Evolutionary conservation across 257 asterid species (phyloP), one percentile per base, ranked within the genome.

Genomic region (Solanum bukasovii): DNA sequence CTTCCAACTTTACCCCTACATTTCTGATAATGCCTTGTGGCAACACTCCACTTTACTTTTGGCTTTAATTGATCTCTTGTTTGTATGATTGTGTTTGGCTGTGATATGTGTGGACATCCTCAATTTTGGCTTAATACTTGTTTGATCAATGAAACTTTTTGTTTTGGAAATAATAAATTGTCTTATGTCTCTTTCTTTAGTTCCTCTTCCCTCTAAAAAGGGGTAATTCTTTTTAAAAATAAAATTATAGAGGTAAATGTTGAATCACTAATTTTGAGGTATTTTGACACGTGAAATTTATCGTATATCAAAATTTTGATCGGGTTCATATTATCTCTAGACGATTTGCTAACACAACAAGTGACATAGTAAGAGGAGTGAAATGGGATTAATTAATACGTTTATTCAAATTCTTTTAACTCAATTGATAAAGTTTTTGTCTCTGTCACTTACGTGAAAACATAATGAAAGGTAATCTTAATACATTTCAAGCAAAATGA

Each of bases 401-500:
- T 52, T 52, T 9, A 52, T 52, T 52, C 1, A 16, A 52, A 52
- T 52, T 7, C 1, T 16, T 52, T 52, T 6, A 18, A 52, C 4
- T 16, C n/a, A 18, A 1, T 1, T 16, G 1, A 0, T n/a, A 25
- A 67, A 27, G 6, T 0, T 12, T 27, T 2, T 67, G 5, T 14
- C 16, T 5, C 0, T 14, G 2, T 27, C 14, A n/a, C 3, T 65
- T 0, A 11, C 16, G 8, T 5, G 3, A 2, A 71, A 31, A 7
- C 1, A 7, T 71, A 71, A 71, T 14, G 40, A 18, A 70, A 14
- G 2, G 23, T 3, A 33, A 18, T 35, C 10, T 35, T 74, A 74
- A 35, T 20, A 73, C 4, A 35, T 35, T 20, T 35, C 31, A 21
- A 74, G n/a, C 72, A 23, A 20, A 74, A 20, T 74, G 21, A 21